Evolutionary conservation across 1,284 basidiomycete species (phyloP), one percentile per base, ranked within the genome.

Genomic region (Schizophyllum amplum): DNA sequence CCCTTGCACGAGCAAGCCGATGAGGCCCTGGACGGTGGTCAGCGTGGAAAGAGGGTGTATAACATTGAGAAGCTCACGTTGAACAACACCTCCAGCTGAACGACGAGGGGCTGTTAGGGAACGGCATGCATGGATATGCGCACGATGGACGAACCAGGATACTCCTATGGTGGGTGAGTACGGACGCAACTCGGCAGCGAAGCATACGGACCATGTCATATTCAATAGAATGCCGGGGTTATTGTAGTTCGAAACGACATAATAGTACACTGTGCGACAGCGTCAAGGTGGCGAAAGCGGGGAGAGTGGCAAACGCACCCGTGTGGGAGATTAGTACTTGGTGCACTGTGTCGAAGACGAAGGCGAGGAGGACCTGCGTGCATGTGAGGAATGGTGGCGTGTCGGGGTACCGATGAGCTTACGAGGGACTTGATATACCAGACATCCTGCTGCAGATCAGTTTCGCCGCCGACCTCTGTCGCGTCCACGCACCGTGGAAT

Each of bases 1-100:
- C 79, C 72, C 69, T 75, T 82, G 80, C 0, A 81, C 80, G 9
- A 82, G 65, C 21, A 82, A 64, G 1, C 79, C 79, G 48, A 80
- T 78, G 55, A 81, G 70, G 2, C 75, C 79, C 79, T 81, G 55
- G 24, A 26, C 42, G n/a, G 56, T 22, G 27, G 5, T 52, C 51
- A 33, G 33, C 47, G 47, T 47, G 26, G 23, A 25, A 22, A 5
- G 50, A 11, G 59, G 49, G 1, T 13, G 47, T 17, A 52, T 22
- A 22, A 47, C 20, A 52, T 5, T 47, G 24, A 48, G 53, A 5
- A 6, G 62, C 72, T 58, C 62, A 79, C 79, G 62, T 79, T 81
- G 65, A 81, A 80, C 27, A 81, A 61, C 5, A 82, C 79, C 66
- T 82, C 79, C 23, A 81, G 70, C 77, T 78, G 47, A 47, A 13